Conservation (phyloP, 345 rosid species). For the Aquilaria yunnanensis region DNA sequence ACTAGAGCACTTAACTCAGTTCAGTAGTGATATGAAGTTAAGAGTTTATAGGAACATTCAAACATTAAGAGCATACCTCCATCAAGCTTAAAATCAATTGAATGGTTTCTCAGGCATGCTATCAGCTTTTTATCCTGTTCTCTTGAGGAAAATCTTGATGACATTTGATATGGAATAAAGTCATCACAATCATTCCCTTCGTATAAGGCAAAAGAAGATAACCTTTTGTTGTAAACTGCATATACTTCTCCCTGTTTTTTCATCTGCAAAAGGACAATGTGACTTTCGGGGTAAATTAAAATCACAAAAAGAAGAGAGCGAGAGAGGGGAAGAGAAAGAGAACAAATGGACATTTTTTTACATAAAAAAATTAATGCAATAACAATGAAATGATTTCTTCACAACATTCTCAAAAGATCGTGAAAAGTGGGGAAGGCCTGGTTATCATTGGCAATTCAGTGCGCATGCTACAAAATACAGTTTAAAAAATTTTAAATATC, state of each 20-base stretch:
- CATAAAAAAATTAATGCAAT: not conserved
- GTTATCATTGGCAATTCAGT: too few species aligned
- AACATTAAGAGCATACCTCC: constrained; percentile 30
- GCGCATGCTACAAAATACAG: too few species aligned
- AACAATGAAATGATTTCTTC: not conserved
- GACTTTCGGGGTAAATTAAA: too few species aligned
- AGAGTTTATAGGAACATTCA: not conserved
- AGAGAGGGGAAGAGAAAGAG: too few species aligned
- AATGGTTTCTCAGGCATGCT: constrained; percentile 38
- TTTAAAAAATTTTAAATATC: too few species aligned
- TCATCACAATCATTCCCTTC: constrained; percentile 31
- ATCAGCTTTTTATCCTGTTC: constrained; percentile 40
- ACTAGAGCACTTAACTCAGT: not conserved
- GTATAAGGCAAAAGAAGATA: constrained; percentile 67
- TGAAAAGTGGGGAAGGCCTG: too few species aligned
- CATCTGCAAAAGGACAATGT: constrained; percentile 32
- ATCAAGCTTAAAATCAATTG: constrained; percentile 22
- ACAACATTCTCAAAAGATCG: too few species aligned
- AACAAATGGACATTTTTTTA: too few species aligned
- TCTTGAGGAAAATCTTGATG: constrained; percentile 41
- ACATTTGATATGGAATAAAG: constrained; percentile 51
- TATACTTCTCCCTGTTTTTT: constrained; percentile 33
- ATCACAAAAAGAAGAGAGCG: too few species aligned
- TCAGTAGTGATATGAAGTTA: not conserved
- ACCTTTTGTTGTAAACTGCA: constrained; percentile 50